phyloP scores from a whole-genome alignment of 805 yeast species.

The Saccharomyces mikatae region DNA sequence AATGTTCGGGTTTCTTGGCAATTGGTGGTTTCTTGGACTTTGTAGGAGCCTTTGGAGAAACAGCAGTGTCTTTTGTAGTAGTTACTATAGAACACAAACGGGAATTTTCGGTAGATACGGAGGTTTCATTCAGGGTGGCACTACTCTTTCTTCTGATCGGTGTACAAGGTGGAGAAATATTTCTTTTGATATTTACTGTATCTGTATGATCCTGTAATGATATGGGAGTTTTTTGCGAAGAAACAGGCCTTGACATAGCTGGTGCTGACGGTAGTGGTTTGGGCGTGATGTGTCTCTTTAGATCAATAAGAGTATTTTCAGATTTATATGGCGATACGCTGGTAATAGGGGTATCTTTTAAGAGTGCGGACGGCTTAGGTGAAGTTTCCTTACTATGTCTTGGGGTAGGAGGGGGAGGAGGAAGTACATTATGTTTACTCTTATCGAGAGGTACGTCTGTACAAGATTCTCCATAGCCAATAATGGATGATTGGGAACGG shows the following conservation, averaged over 20 bases:
- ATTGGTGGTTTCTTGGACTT: not conserved
- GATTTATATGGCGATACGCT: constrained; percentile 3
- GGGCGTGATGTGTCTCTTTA: not conserved
- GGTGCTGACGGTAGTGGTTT: constrained; percentile 15
- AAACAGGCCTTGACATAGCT: constrained; percentile 1
- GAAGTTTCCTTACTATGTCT: constrained; percentile 15
- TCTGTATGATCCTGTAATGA: not conserved
- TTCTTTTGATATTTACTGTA: not conserved
- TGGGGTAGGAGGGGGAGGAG: constrained; percentile 17
- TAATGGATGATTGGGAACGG: not conserved
- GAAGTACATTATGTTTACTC: constrained; percentile 10
- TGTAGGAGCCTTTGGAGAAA: not conserved
- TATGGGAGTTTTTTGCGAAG: not conserved
- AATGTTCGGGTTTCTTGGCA: not conserved
- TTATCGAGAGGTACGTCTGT: not conserved
- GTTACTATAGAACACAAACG: not conserved
- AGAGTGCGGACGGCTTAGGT: not conserved
- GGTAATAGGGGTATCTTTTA: constrained; percentile 1
- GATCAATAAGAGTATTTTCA: constrained; percentile 1
- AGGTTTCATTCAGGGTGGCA: not conserved
- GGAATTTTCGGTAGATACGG: not conserved
- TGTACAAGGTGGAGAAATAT: not conserved
- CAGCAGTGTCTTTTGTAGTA: not conserved
- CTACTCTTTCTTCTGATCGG: not conserved
- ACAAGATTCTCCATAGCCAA: not conserved